Percentiles rank a stretch among this genome's conserved stretches.
phyloP scores from a whole-genome alignment of 2,329 filamentous ascomycete species.

The Tolypocladium amazonense region DNA sequence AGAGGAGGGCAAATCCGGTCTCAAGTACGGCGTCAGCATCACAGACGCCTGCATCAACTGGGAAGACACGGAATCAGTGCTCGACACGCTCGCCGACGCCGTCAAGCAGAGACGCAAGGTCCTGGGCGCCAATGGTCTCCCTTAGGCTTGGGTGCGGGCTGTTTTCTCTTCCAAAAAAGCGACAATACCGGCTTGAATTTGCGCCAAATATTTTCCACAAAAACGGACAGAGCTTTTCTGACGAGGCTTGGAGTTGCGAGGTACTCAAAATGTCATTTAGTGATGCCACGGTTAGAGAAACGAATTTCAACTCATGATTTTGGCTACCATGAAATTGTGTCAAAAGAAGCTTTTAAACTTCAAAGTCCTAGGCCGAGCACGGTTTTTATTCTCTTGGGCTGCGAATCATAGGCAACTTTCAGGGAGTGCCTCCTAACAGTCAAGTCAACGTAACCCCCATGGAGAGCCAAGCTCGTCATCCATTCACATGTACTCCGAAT shows the following conservation, averaged over 20 bases:
- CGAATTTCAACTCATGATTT: background rate
- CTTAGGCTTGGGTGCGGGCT: background rate
- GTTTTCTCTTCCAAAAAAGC: background rate
- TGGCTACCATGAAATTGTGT: background rate
- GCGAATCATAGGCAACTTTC: too few species aligned
- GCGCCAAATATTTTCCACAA: background rate
- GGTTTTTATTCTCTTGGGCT: background rate
- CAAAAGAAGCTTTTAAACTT: too few species aligned
- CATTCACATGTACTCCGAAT: background rate
- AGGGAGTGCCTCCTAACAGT: too few species aligned
- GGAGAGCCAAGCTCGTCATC: background rate
- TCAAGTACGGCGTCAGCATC: slow-evolving; percentile 92
- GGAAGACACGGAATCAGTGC: slow-evolving; percentile 75
- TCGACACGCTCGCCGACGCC: slow-evolving; percentile 68
- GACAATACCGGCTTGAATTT: background rate
- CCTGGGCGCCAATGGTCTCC: slow-evolving; percentile 10
- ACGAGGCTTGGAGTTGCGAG: background rate
- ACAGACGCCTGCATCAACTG: slow-evolving; percentile 96
- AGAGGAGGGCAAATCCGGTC: slow-evolving; percentile 68
- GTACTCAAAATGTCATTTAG: background rate
- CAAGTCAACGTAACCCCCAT: too few species aligned
- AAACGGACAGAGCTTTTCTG: background rate
- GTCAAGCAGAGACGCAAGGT: slow-evolving; percentile 34
- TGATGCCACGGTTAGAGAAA: background rate
- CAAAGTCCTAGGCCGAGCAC: background rate